These are phyloP conservation scores for Microascus cirrosus DNA, from an alignment of 2,329 filamentous ascomycete genomes.

Conservation along the genomic window DNA sequence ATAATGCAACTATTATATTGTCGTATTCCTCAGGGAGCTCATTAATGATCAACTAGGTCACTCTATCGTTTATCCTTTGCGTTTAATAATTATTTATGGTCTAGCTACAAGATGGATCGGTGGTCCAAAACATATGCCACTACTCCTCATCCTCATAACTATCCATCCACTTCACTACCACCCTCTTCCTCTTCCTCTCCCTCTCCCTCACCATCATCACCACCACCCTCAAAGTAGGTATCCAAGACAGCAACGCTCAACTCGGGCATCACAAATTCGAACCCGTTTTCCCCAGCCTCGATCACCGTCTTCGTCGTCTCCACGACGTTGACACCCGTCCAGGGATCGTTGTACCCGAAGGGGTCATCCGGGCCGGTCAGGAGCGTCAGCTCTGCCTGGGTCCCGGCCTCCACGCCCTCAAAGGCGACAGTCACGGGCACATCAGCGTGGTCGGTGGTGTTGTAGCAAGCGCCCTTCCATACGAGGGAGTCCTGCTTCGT, in stretches of 20 bases:
- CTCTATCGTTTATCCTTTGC: too few species aligned
- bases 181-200: background rate
- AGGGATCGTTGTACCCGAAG: slow-evolving; percentile 26
- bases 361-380: slow-evolving; percentile 29
- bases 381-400: slow-evolving; percentile 29
- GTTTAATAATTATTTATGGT: too few species aligned
- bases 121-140: background rate
- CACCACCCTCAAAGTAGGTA: slow-evolving; percentile 12
- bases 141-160: background rate
- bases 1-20: too few species aligned
- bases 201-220: background rate
- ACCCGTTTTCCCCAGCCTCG: slow-evolving; percentile 32
- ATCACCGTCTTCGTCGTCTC: slow-evolving; percentile 25
- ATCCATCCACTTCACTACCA: background rate
- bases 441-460: slow-evolving; percentile 30
- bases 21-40: too few species aligned
- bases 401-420: slow-evolving; percentile 26
- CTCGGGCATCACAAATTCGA: slow-evolving; percentile 40
- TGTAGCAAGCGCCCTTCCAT: slow-evolving; percentile 43
- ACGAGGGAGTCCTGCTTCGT: slow-evolving; percentile 28
- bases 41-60: too few species aligned
- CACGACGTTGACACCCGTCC: slow-evolving; percentile 35
- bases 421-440: slow-evolving; percentile 34
- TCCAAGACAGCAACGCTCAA: slow-evolving; percentile 46
- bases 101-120: background rate